Conservation (phyloP, 805 yeast species). For the Cyberlindnera mississippiensis region DNA sequence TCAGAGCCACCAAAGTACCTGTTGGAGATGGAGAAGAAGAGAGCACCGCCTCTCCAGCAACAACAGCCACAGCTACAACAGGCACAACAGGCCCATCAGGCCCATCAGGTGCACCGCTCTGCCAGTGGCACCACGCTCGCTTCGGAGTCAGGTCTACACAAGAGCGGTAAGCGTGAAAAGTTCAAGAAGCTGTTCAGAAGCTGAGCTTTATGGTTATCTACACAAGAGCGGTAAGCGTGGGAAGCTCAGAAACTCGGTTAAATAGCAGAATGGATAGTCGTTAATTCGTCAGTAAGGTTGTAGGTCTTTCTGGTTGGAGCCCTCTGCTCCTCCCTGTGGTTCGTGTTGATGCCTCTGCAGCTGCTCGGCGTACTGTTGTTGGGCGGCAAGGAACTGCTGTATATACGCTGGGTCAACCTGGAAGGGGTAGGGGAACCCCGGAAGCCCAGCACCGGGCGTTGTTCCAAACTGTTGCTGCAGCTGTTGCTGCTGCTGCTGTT, state of each 20-base stretch:
- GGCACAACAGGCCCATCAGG: not conserved
- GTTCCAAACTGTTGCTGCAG: no score
- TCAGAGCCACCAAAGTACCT: constrained; percentile 42
- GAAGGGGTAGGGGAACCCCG: not conserved
- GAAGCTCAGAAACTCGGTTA: constrained; percentile 45
- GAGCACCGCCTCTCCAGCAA: constrained; percentile 12
- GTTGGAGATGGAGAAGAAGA: constrained; percentile 33
- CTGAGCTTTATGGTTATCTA: constrained; percentile 4
- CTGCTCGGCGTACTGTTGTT: constrained; percentile 2
- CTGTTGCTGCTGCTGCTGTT: no score
- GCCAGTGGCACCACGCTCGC: not conserved
- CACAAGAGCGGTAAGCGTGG: constrained; percentile 42
- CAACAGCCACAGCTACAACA: constrained; percentile 5
- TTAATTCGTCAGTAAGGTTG: not conserved
- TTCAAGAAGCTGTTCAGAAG: constrained; percentile 43
- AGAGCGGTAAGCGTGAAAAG: constrained; percentile 43
- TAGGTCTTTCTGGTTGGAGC: not conserved
- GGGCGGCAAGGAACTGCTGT: not conserved
- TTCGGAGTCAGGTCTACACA: constrained; percentile 21
- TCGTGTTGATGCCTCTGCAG: not conserved
- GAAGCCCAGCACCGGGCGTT: not conserved
- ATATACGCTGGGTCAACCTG: not conserved
- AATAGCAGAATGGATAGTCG: no score
- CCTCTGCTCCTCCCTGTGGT: no score
- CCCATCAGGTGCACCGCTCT: not conserved